Percentiles rank a stretch among this genome's conserved stretches.
Conservation (phyloP, 805 yeast genomes). For the Saccharomycopsis schoenii region DNA sequence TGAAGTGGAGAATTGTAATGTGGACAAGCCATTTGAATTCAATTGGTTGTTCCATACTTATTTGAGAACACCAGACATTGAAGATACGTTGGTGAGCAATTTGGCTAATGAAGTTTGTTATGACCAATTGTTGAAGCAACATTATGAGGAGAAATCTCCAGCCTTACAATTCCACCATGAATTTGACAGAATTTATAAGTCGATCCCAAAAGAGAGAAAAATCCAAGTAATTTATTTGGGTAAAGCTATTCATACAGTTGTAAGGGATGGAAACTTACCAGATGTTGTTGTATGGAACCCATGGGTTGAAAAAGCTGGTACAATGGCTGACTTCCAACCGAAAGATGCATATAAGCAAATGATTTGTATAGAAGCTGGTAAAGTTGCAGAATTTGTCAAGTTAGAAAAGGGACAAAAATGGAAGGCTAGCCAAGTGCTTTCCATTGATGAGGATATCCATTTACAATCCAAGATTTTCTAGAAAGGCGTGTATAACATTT, state of each 20-base stretch:
- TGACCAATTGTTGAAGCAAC: constrained; percentile 63
- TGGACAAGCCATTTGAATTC: constrained; percentile 56
- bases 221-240: constrained; percentile 66
- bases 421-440: constrained; percentile 56
- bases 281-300: constrained; percentile 96
- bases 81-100: constrained; percentile 68
- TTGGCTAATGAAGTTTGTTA: constrained; percentile 60
- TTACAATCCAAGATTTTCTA: constrained; percentile 35
- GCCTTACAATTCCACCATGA: constrained; percentile 66
- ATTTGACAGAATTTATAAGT: constrained; percentile 74
- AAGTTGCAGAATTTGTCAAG: constrained; percentile 57
- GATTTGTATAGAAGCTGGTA: constrained; percentile 95
- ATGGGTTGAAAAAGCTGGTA: constrained; percentile 74
- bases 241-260: constrained; percentile 57
- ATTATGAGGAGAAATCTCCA: constrained; percentile 65
- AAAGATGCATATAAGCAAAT: constrained; percentile 72
- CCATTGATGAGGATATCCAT: constrained; percentile 47
- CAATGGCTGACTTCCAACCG: constrained; percentile 85
- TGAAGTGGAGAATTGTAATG: constrained; percentile 66
- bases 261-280: constrained; percentile 45
- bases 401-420: constrained; percentile 67
- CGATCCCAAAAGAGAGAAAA: constrained; percentile 41
- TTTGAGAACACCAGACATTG: constrained; percentile 63
- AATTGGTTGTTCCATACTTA: constrained; percentile 95
- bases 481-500: background rate